Conservation (phyloP, 2,329 filamentous ascomycete genomes). For the Uncinocarpus reesii region DNA sequence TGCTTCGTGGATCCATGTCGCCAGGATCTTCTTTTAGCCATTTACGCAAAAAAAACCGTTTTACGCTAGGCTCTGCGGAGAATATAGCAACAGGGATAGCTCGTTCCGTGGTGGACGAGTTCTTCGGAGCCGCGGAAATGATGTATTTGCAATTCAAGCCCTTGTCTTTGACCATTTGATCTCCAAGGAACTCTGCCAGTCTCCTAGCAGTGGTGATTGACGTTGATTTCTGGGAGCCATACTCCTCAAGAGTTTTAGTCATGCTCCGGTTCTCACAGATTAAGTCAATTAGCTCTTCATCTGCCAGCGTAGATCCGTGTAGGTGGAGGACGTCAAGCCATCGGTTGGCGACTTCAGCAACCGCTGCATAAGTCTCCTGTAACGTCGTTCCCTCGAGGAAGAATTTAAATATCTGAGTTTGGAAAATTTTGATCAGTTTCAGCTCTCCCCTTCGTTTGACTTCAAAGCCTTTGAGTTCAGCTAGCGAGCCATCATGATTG, state of each 20-base stretch:
- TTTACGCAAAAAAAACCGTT: conserved; percentile 80
- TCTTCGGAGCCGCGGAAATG: conserved; percentile 76
- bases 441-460: conserved; percentile 94
- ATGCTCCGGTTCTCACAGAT: conserved; percentile 99
- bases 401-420: conserved; percentile 98
- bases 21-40: conserved; percentile 90
- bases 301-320: conserved; percentile 77
- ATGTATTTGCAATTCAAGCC: conserved; percentile 99
- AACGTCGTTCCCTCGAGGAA: conserved; percentile 87
- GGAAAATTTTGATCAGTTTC: conserved; percentile 99
- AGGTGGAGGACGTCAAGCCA: conserved; percentile 93
- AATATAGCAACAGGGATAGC: conserved; percentile 95
- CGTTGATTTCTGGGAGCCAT: conserved; percentile 88
- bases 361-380: conserved; percentile 77
- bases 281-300: conserved; percentile 97
- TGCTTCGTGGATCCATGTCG: conserved; percentile 77
- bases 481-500: conserved; percentile 91
- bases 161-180: conserved; percentile 99
- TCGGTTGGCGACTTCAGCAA: conserved; percentile 87
- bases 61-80: conserved; percentile 79
- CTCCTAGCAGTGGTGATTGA: conserved; percentile 98
- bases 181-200: conserved; percentile 87
- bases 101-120: conserved; percentile 85
- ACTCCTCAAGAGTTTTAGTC: conserved; percentile 93
- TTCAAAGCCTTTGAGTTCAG: conserved; percentile 94